Percentiles rank a stretch among this genome's conserved stretches.
Conservation (phyloP, 805 yeast genomes). For the Jamesozyma jinghongensis region DNA sequence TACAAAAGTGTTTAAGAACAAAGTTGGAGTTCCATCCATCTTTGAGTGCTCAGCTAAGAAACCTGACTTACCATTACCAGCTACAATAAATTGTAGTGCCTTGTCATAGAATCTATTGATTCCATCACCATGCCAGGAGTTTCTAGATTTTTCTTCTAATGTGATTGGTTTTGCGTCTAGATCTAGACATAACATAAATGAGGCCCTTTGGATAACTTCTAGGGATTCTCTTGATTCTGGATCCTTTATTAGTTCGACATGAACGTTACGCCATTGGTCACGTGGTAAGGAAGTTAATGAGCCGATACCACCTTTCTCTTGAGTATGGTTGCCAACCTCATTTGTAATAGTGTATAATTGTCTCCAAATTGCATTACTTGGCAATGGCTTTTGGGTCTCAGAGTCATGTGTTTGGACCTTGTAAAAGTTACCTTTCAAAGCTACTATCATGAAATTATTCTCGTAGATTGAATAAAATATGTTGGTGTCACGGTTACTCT, state of each 20-base stretch:
- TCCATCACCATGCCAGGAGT: conserved; percentile 95
- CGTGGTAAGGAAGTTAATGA: conserved; percentile 76
- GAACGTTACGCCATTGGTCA: conserved; percentile 64
- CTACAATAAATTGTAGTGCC: conserved; percentile 75
- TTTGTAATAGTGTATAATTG: conserved; percentile 51
- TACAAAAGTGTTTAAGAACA: conserved; percentile 73
- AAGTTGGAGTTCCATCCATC: conserved; percentile 97
- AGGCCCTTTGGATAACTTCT: conserved; percentile 61
- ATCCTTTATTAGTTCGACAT: conserved; percentile 46
- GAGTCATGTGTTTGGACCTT: conserved; percentile 55
- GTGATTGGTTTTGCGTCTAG: conserved; percentile 55
- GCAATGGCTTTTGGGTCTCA: conserved; percentile 29
- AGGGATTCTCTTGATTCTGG: conserved; percentile 56
- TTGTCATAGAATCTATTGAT: conserved; percentile 85
- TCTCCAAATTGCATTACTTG: conserved; percentile 42
- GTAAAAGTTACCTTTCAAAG: conserved; percentile 71
- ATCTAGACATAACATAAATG: conserved; percentile 78
- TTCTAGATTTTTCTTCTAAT: conserved; percentile 72
- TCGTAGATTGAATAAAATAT: conserved; percentile 37
- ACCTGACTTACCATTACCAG: conserved; percentile 80
- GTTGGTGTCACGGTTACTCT: conserved; percentile 51
- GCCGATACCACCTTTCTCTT: conserved; percentile 48
- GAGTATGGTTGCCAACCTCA: conserved; percentile 5
- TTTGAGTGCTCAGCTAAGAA: conserved; percentile 93
- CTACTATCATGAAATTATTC: conserved; percentile 63